Evolutionary conservation across 225 moss, liverwort and hornwort genomes (phyloP).

Genomic region (Pseudisothecium myosuroides): DNA sequence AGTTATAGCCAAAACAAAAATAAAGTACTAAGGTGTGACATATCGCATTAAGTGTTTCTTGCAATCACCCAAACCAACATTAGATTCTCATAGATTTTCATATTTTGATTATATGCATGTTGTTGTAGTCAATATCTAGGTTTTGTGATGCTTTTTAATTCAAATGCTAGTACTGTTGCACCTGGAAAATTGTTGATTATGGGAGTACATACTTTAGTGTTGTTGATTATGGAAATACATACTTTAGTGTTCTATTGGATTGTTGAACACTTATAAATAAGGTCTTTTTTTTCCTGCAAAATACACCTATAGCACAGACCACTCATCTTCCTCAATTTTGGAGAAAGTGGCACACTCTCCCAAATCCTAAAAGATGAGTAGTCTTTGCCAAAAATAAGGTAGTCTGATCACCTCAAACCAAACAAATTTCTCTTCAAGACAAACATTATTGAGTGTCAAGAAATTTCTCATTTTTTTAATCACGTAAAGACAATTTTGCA

Average conservation of each 20-base stretch:
- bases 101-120: not conserved
- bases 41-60: too few relatives aligned
- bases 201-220: not conserved
- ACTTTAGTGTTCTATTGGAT: rapidly evolving
- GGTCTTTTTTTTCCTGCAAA: not conserved
- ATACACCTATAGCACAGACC: not conserved
- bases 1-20: too few relatives aligned
- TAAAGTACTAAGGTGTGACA: too few relatives aligned
- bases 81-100: not conserved
- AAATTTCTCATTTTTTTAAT: not conserved
- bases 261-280: not conserved
- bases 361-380: not conserved
- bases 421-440: not conserved
- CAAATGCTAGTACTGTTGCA: not conserved
- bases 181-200: rapidly evolving
- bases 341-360: rapidly evolving
- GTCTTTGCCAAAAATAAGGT: rapidly evolving
- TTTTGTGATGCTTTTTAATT: not conserved
- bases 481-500: not conserved
- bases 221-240: too few relatives aligned
- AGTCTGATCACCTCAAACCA: not conserved
- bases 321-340: rapidly evolving
- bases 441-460: not conserved
- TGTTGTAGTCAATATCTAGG: not conserved
- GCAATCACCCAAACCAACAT: too few relatives aligned